phyloP scores from a whole-genome alignment of 2,329 filamentous ascomycete genomes.

The Fusarium nygamai region DNA sequence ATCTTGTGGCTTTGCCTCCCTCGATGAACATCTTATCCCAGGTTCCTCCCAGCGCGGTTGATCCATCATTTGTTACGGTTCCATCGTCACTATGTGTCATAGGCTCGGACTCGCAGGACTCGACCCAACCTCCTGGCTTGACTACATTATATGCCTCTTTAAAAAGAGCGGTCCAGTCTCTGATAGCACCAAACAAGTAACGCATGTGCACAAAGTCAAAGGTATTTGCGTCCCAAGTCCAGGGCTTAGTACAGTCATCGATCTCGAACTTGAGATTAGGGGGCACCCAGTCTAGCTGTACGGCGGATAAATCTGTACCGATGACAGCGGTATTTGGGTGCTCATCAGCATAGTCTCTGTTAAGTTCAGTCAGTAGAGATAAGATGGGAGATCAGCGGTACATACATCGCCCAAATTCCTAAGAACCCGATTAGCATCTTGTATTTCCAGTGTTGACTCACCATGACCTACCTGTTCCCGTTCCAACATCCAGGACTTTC shows the following conservation, averaged over 20 bases:
- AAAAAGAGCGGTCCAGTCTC: constrained; percentile 5
- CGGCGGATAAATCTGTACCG: constrained; percentile 11
- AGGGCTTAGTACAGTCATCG: constrained; percentile 8
- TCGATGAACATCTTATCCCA: constrained; percentile 13
- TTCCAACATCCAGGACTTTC: constrained; percentile 18
- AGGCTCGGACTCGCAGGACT: constrained; percentile 7
- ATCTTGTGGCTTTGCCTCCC: not conserved
- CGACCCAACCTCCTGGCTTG: constrained; percentile 19
- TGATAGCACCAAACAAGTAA: constrained; percentile 11
- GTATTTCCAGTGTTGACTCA: too few relatives aligned
- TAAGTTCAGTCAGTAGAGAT: not conserved
- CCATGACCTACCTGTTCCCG: not conserved
- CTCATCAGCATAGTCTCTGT: constrained; percentile 15
- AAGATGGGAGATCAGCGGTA: fast-evolving
- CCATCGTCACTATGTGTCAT: constrained; percentile 13
- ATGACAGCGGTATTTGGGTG: constrained; percentile 6
- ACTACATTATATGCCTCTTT: not conserved
- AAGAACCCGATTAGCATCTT: not conserved
- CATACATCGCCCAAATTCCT: constrained; percentile 19
- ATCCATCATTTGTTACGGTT: not conserved
- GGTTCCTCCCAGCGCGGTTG: not conserved
- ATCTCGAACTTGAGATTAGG: constrained; percentile 18
- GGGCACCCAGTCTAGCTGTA: constrained; percentile 9
- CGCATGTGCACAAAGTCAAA: constrained; percentile 20
- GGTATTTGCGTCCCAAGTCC: constrained; percentile 3